Conservation (phyloP, 1,284 basidiomycete species). For the Trichosporon sp. region DNA sequence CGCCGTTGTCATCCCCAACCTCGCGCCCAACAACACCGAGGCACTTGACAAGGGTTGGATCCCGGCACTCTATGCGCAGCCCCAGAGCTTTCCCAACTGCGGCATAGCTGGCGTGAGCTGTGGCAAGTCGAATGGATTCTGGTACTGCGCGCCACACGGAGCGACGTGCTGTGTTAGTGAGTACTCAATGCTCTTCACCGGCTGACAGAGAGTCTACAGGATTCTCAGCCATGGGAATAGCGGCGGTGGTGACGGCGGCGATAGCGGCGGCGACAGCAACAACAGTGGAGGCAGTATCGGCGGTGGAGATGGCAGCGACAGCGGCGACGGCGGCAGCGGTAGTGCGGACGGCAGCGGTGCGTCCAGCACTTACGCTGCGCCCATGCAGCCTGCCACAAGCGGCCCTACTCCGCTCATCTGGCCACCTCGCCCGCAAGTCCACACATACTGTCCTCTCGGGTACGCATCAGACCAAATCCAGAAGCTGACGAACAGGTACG, state of each 20-base stretch:
- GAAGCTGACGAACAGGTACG: background rate
- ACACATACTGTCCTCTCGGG: background rate
- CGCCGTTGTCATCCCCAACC: background rate
- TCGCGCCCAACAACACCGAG: background rate
- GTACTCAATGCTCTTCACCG: background rate
- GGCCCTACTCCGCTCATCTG: background rate
- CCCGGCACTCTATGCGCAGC: background rate
- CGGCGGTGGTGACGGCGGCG: too few species aligned
- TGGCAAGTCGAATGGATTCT: background rate
- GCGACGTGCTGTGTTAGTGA: background rate
- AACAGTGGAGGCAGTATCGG: background rate
- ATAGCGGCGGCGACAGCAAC: background rate
- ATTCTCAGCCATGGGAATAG: background rate
- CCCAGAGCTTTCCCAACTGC: background rate
- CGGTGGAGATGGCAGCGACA: background rate
- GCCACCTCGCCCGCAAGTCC: background rate
- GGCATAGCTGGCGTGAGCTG: background rate
- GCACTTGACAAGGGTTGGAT: background rate
- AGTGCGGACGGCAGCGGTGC: too few species aligned
- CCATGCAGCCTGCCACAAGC: background rate
- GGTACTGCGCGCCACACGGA: background rate
- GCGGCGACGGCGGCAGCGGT: background rate
- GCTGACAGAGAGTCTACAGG: background rate
- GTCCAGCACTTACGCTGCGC: too few species aligned
- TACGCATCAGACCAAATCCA: background rate